Base-by-base conservation (phyloP, 306 rosid genomes). In the Lathyrus oleraceus region DNA sequence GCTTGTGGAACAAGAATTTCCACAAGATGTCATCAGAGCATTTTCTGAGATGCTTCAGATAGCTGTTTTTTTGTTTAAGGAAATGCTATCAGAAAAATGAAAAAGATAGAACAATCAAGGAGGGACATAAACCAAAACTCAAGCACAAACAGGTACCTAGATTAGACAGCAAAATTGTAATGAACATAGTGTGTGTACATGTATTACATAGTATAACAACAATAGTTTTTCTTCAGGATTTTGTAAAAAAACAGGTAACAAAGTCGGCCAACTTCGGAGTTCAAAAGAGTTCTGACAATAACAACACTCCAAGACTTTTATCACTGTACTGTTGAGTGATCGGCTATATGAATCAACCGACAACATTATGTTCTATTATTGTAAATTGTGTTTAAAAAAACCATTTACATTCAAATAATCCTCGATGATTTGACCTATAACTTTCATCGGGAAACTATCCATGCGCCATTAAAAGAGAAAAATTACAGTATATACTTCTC, bases 191-290 rank as follows among this genome's bases (percentile, higher is more conserved):
- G 65, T 13, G 10, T 60, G 25, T 17, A 61, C 49, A 63, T 27
- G 58, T 42, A 57, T 8, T 39, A 10, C 27, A 53, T 4, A 69
- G 11, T 65, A 45, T 20, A 58, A 61, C 51, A 38, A 23, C 45
- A 59, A 7, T 60, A 20, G 2, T 48, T 70, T 49, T 49, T 14
- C 47, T 60, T 16, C 23, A 15, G 35, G 59, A 74, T 56, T 54
- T 65, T 36, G 20, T 15, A 35, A 54, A 44, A 56, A 21, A 67
- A 32, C 4, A 20, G 61, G 25, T 5, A 38, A 25, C 27, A 76
- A 17, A 5, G 35, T 25, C 28, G 28, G 4, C 28, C 28, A 21
- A 10, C 35, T 27, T 27, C 61, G 2, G 1, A 0, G 17, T 44
- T 47, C 17, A 32, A 32, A 32, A 32, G 0, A 32, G 1, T n/a